Evolutionary conservation across 2,329 filamentous ascomycete species (phyloP).

Genomic region (Talaromyces sp.): DNA sequence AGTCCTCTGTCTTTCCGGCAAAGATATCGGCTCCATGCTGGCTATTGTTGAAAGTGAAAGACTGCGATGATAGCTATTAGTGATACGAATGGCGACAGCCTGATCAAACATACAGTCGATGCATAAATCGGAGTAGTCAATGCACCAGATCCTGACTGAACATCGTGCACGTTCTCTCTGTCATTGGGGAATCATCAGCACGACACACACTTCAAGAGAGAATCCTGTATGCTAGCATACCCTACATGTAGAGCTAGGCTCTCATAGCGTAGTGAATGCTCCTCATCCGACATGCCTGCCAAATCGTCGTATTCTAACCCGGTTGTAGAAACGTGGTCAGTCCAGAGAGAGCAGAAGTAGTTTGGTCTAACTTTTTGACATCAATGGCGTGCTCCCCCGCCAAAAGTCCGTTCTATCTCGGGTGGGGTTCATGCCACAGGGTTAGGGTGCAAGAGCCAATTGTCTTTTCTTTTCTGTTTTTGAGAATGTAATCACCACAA

Average conservation of each 20-base stretch:
- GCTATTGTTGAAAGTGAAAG: conserved; percentile 66
- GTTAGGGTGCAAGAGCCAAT: too few species aligned
- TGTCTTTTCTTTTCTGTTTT: too few species aligned
- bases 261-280: conserved; percentile 6
- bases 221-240: not conserved
- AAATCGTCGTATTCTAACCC: not conserved
- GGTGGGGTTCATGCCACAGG: not conserved
- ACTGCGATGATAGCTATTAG: not conserved
- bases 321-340: not conserved
- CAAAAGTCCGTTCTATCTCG: not conserved
- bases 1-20: conserved; percentile 62
- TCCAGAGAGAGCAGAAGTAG: not conserved
- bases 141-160: conserved; percentile 9
- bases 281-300: not conserved
- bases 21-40: conserved; percentile 82
- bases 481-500: too few species aligned
- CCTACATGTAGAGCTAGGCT: conserved; percentile 13
- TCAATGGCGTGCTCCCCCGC: not conserved
- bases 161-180: conserved; percentile 11
- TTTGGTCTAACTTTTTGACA: not conserved
- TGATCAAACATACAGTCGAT: conserved; percentile 1
- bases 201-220: too few species aligned
- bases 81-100: not conserved
- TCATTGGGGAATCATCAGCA: not conserved
- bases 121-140: conserved; percentile 13